Conservation (phyloP, 2,329 filamentous ascomycete genomes). For the Lachnellula subtilissima region DNA sequence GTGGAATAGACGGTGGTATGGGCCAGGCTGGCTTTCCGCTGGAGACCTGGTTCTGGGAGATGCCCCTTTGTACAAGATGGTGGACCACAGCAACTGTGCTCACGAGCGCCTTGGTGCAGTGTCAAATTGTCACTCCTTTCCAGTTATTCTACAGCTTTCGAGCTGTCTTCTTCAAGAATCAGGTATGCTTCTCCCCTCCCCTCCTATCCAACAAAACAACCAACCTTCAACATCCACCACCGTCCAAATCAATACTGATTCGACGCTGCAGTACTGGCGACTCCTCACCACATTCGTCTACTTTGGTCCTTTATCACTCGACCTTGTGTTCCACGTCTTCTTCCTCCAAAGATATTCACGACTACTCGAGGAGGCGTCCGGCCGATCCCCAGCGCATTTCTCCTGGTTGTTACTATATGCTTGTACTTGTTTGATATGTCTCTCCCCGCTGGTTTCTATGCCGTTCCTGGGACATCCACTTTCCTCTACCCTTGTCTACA, state of each 20-base stretch:
- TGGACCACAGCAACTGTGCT: slow-evolving; percentile 93
- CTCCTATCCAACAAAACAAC: background rate
- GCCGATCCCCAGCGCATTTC: slow-evolving; percentile 85
- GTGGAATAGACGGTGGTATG: slow-evolving; percentile 29
- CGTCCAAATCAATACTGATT: background rate
- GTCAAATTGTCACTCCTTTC: slow-evolving; percentile 85
- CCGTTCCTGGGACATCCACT: slow-evolving; percentile 92
- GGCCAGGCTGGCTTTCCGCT: slow-evolving; percentile 67
- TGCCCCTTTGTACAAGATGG: slow-evolving; percentile 92
- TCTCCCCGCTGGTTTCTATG: slow-evolving; percentile 85
- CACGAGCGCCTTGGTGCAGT: slow-evolving; percentile 86
- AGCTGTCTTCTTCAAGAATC: slow-evolving; percentile 83
- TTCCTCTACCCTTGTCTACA: slow-evolving; percentile 91
- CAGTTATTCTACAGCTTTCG: slow-evolving; percentile 97
- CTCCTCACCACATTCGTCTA: slow-evolving; percentile 96
- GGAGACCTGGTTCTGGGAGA: slow-evolving; percentile 98
- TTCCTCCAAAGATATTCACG: slow-evolving; percentile 96
- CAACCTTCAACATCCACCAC: background rate
- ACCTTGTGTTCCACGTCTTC: slow-evolving; percentile 96
- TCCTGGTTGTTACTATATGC: slow-evolving; percentile 91
- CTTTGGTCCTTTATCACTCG: slow-evolving; percentile 89
- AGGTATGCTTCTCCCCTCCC: slow-evolving; percentile 52
- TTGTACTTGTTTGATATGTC: slow-evolving; percentile 68
- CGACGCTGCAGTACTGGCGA: slow-evolving; percentile 74
- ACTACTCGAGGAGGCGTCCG: slow-evolving; percentile 91